Base-by-base conservation (phyloP, 1,284 basidiomycete genomes). In the Cryptococcus sp. region DNA sequence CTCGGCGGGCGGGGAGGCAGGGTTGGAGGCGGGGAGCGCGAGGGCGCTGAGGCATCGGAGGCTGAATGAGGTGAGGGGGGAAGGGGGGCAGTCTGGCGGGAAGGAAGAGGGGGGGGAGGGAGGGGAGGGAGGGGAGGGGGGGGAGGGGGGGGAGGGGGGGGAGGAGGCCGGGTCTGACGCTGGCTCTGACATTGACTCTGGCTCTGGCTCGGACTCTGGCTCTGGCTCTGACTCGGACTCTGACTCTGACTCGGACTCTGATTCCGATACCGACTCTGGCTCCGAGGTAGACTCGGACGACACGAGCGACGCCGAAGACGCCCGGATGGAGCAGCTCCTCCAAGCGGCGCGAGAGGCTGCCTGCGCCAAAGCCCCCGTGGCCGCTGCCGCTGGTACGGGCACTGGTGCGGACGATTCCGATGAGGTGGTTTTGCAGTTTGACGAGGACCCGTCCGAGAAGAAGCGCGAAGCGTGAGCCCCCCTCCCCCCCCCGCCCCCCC, bases 261-360 rank as follows among this genome's bases (percentile, higher is more conserved):
- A 73, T 52, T 78, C 72, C 18, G 68, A 73, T 73, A 72, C 36
- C 16, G 47, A 51, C 23, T 55, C 53, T 6, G 59, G 55, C 21
- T 55, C 56, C 23, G 59, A 58, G 6, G 58, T 59, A 4, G 46
- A 50, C 15, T 61, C 64, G n/a, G 60, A 55, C 6, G 37, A n/a
- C 13, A 53, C 49, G 9, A 45, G 45, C 9, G 63, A 61, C 37
- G 60, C 52, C 3, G 63, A 63, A 16, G 61, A 67, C 24, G 61
- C 54, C 28, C 39, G 43, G 36, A 48, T 64, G 52, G 60, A 64
- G 21, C 47, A 23, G 28, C 53, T 64, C 0, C 77, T 90, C 13
- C 28, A 81, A 82, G 65, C 83, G 79, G 66, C 87, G 83, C 23
- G 80, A 81, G 64, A 75, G 76, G 64, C 84, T 80, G 75, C 83